Percentiles rank a stretch among this genome's conserved stretches.
Conservation (phyloP, 2,329 filamentous ascomycete genomes). For the Ophiosphaerella narmari region DNA sequence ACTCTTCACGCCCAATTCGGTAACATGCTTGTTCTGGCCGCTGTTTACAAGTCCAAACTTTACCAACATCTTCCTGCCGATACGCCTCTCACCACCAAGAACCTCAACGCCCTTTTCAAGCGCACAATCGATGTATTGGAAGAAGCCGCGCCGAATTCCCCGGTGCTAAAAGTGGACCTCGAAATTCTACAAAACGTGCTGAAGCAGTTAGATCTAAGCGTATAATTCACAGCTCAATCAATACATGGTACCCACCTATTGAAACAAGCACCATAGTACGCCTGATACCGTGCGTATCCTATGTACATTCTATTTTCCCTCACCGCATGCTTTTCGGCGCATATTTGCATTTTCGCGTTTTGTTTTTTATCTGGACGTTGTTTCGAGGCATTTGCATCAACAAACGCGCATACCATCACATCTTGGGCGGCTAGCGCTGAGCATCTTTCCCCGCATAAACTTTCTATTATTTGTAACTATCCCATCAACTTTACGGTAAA, state of each 20-base stretch:
- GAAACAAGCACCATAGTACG: not conserved
- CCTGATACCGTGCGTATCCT: slow-evolving; percentile 3
- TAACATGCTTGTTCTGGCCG: slow-evolving; percentile 88
- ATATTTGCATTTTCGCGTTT: slow-evolving; percentile 7
- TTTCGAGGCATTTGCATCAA: slow-evolving; percentile 1
- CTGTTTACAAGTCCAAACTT: slow-evolving; percentile 69
- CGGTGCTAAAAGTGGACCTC: slow-evolving; percentile 74
- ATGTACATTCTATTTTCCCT: slow-evolving; percentile 10
- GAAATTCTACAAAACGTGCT: slow-evolving; percentile 65
- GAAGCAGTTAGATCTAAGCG: slow-evolving; percentile 20
- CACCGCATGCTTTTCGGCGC: slow-evolving; percentile 16
- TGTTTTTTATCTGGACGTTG: slow-evolving; percentile 4
- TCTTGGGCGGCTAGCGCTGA: slow-evolving; percentile 37
- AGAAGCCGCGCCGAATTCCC: slow-evolving; percentile 72
- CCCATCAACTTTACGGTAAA: not conserved
- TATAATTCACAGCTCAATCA: not conserved
- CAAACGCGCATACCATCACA: slow-evolving; percentile 14
- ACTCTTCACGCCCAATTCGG: slow-evolving; percentile 94
- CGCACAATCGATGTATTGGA: slow-evolving; percentile 76
- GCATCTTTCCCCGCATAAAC: slow-evolving; percentile 14
- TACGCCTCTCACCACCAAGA: slow-evolving; percentile 30
- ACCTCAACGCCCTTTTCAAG: slow-evolving; percentile 31
- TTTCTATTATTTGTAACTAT: not conserved
- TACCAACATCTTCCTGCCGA: slow-evolving; percentile 36
- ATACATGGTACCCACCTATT: too few species aligned